Evolutionary conservation across 805 yeast species (phyloP), one percentile per base, ranked within the genome.

Genomic region (Metschnikowia sp.): DNA sequence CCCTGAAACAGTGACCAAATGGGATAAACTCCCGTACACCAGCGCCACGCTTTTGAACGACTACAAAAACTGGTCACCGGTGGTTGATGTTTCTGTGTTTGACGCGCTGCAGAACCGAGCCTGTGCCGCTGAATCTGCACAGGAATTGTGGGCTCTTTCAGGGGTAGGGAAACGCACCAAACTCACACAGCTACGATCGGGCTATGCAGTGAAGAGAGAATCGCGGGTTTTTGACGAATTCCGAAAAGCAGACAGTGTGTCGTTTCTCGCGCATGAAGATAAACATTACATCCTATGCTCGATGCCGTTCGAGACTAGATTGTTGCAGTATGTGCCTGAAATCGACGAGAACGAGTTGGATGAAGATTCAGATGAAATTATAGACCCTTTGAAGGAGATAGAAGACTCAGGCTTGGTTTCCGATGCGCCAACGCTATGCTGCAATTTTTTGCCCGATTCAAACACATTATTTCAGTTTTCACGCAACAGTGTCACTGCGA

Each of bases 51-150:
- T 68, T 7, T 32, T 64, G 2, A 55, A 56, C 2, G 71, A 64
- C 44, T 71, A 66, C 57, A 65, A 63, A 33, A 75, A 71, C 50
- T 77, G 82, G 82, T 66, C 80, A 0, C 81, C 82, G 0, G 43
- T 77, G 1, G 48, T 72, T 15, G 81, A 77, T 57, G 56, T 72
- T 2, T 65, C 60, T 47, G 56, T 74, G 2, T 59, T 74, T 1
- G 68, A 69, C 19, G 50, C 68, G 1, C 54, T 32, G 35, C 44
- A 37, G 9, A 49, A 61, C n/a, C 54, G 65, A 22, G 51, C 49
- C 22, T 36, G 58, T 36, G 32, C 54, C 32, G 48, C 48, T 42
- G 42, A 45, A 36, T 53, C 62, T 1, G 51, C 55, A 6, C 70
- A 74, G 44, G 80, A 77, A 43, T 48, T 76, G 1, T 77, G 81